Evolutionary conservation across 2,329 filamentous ascomycete genomes (phyloP).

Genomic region (Diplodia mutila): DNA sequence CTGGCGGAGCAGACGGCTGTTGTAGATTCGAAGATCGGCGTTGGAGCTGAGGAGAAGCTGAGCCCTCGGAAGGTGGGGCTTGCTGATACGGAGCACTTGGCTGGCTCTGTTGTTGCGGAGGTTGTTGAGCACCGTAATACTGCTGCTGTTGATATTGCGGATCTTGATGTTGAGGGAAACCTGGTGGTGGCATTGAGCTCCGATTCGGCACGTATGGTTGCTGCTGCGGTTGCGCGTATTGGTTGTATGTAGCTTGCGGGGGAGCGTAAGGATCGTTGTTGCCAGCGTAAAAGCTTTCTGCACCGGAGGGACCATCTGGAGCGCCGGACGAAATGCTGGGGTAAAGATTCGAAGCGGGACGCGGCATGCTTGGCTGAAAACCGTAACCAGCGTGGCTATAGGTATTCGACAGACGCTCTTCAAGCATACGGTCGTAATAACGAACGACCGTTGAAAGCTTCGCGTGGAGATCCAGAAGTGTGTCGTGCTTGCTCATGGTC

Average conservation of each 20-base stretch:
- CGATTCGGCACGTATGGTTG: conserved; percentile 41
- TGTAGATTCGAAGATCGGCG: conserved; percentile 37
- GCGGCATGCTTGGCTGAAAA: conserved; percentile 34
- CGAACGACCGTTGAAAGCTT: conserved; percentile 95
- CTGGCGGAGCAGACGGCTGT: conserved; percentile 39
- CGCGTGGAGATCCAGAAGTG: conserved; percentile 87
- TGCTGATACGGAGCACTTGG: conserved; percentile 36
- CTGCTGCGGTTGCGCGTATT: conserved; percentile 52
- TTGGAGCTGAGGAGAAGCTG: conserved; percentile 41
- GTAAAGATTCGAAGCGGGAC: conserved; percentile 65
- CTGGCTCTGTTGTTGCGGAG: conserved; percentile 31
- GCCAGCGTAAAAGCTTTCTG: conserved; percentile 82
- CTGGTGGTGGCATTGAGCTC: conserved; percentile 35
- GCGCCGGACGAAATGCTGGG: conserved; percentile 60
- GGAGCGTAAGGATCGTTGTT: conserved; percentile 58
- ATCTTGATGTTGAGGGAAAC: conserved; percentile 35
- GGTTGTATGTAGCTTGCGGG: conserved; percentile 58
- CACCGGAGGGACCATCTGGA: conserved; percentile 53
- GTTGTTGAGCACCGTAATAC: conserved; percentile 31
- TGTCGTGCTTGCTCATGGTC: conserved; percentile 99
- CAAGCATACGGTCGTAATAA: conserved; percentile 97
- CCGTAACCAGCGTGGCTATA: conserved; percentile 68
- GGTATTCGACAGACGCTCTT: conserved; percentile 89
- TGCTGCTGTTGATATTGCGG: conserved; percentile 38
- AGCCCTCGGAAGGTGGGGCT: conserved; percentile 32